phyloP scores from a whole-genome alignment of 495 filamentous ascomycete genomes.

The Chaetomium fimeti region DNA sequence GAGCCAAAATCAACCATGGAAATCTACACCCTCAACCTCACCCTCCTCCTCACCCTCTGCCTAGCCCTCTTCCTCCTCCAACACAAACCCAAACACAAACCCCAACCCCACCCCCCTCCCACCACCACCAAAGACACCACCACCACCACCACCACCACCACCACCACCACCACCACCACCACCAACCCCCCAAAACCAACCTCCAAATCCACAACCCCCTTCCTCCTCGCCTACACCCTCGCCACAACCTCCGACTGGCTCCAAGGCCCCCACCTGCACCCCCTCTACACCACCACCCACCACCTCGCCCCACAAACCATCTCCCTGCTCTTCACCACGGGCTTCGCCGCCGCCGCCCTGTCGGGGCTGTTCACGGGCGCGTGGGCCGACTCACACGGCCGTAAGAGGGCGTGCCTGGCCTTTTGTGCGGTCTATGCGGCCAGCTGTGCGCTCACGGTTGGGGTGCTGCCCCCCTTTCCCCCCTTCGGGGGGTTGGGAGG shows the following conservation, averaged over 20 bases:
- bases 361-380: constrained; percentile 50
- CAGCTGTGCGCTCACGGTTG: constrained; percentile 50
- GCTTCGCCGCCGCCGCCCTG: constrained; percentile 52
- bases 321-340: constrained; percentile 51
- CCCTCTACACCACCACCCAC: constrained; percentile 54
- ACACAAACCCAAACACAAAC: neutral
- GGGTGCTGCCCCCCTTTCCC: constrained; percentile 19
- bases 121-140: constrained; percentile 9
- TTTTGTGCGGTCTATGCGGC: constrained; percentile 52
- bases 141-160: neutral
- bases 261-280: constrained; percentile 57
- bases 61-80: neutral
- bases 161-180: neutral
- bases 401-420: constrained; percentile 46
- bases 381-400: constrained; percentile 52
- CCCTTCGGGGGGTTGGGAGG: constrained; percentile 28
- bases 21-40: neutral
- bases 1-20: constrained; percentile 1
- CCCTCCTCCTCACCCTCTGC: neutral
- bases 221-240: constrained; percentile 49
- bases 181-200: neutral
- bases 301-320: constrained; percentile 46
- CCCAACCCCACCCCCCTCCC: neutral
- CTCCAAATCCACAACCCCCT: constrained; percentile 25
- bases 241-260: constrained; percentile 56